These are phyloP conservation scores for Pleurozium schreberi DNA, from an alignment of 225 moss, liverwort and hornwort genomes.

Conservation along the genomic window DNA sequence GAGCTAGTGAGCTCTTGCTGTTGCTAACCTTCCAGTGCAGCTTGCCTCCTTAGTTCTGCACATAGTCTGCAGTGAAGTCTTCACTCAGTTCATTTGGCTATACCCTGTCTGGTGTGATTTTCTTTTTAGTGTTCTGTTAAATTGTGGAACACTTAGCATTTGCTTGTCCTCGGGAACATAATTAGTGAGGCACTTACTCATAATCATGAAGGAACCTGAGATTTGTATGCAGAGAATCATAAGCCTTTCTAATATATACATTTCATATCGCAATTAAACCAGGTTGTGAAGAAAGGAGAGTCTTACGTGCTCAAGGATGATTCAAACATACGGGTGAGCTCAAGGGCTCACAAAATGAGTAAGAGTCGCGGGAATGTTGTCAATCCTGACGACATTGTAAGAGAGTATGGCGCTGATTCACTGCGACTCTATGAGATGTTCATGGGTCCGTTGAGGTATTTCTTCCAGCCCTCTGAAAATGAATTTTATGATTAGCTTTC, in stretches of 20 bases:
- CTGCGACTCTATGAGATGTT: constrained; percentile 97
- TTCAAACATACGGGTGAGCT: constrained; percentile 55
- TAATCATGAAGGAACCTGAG: neutral
- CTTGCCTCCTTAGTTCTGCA: neutral
- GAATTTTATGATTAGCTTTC: neutral
- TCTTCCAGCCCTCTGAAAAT: neutral
- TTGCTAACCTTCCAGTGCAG: neutral
- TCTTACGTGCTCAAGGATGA: constrained; percentile 69
- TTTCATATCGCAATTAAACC: neutral
- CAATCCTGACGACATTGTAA: constrained; percentile 88
- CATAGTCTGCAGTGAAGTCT: neutral
- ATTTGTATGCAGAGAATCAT: neutral
- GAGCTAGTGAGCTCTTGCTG: neutral
- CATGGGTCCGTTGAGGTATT: constrained; percentile 89
- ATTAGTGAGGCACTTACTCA: neutral
- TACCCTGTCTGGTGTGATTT: neutral
- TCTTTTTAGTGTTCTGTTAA: neutral
- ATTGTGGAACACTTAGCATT: neutral
- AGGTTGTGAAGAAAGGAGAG: constrained; percentile 85
- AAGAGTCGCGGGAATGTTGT: constrained; percentile 97
- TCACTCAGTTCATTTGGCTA: neutral
- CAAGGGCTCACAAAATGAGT: constrained; percentile 98
- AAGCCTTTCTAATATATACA: neutral
- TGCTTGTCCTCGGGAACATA: neutral
- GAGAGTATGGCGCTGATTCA: constrained; percentile 91